Evolutionary conservation across 2,329 filamentous ascomycete genomes (phyloP).

Genomic region (Sporothrix schenckii): DNA sequence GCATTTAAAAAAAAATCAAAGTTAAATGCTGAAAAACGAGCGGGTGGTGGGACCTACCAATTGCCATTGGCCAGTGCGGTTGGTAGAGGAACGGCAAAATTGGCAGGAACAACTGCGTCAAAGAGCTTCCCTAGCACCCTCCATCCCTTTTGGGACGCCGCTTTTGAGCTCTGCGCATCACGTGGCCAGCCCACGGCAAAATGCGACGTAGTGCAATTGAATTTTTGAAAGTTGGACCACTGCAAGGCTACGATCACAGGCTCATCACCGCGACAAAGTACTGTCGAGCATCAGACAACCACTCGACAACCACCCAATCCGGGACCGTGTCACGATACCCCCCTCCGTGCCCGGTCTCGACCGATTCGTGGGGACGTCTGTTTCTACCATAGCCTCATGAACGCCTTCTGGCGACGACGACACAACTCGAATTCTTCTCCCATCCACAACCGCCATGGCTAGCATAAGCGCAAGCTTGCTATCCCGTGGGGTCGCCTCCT

Average conservation of each 20-base stretch:
- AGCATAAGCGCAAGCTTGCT: conserved; percentile 34
- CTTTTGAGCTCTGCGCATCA: background rate
- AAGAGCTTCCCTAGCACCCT: background rate
- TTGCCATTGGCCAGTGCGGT: conserved; percentile 20
- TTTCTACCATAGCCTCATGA: background rate
- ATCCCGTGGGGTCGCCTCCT: background rate
- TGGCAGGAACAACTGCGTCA: background rate
- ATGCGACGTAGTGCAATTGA: conserved; percentile 29
- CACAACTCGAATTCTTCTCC: background rate
- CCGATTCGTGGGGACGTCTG: background rate
- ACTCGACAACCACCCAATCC: background rate
- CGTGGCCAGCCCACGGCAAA: background rate
- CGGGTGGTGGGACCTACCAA: conserved; percentile 25
- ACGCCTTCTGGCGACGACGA: conserved; percentile 20
- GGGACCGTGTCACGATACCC: background rate
- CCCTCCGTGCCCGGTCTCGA: background rate
- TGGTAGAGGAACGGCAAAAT: conserved; percentile 21
- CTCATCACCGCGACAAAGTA: background rate
- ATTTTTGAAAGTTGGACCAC: conserved; percentile 30
- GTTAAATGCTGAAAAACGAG: conserved; percentile 14
- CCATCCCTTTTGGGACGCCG: background rate
- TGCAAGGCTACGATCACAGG: background rate
- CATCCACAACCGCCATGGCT: conserved; percentile 28
- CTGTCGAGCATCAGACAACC: conserved; percentile 1
- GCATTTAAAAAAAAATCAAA: conserved; percentile 24